Percentiles rank a stretch among this genome's conserved stretches.
These are phyloP conservation scores for Rhizopus delemar DNA, from an alignment of 371 early-diverging fungal genomes.

Conservation along the genomic window DNA sequence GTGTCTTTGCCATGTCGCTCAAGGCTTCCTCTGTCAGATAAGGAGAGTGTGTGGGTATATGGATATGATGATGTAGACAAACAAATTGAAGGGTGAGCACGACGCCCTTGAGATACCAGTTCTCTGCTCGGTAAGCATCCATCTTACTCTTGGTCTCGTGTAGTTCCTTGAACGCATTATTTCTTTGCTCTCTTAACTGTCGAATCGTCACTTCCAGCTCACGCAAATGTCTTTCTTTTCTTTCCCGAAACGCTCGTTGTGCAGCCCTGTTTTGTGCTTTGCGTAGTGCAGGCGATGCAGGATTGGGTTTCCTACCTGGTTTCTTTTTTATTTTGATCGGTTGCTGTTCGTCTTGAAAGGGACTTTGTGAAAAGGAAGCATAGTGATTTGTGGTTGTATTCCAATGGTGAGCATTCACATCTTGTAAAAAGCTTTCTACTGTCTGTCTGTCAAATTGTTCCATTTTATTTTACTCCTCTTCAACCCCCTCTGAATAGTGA, in stretches of 20 bases:
- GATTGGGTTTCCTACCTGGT: slow-evolving; percentile 80
- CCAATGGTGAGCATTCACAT: neutral
- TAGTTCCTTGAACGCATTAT: slow-evolving; percentile 43
- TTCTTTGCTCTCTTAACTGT: slow-evolving; percentile 58
- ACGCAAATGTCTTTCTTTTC: slow-evolving; percentile 71
- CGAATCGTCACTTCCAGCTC: slow-evolving; percentile 66
- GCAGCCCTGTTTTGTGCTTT: slow-evolving; percentile 82
- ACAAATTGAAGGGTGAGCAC: slow-evolving; percentile 54
- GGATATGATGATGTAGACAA: slow-evolving; percentile 40
- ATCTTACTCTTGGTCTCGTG: slow-evolving; percentile 44
- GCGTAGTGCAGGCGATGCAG: slow-evolving; percentile 65
- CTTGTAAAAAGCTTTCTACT: neutral
- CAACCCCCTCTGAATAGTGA: neutral
- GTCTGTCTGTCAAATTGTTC: neutral
- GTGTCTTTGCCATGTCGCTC: slow-evolving; percentile 32
- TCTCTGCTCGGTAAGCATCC: slow-evolving; percentile 60
- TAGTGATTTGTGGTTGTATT: neutral
- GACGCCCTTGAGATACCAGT: slow-evolving; percentile 56
- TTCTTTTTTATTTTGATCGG: slow-evolving; percentile 28
- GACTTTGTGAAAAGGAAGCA: too few relatives aligned
- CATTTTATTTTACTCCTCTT: neutral
- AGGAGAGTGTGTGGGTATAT: slow-evolving; percentile 45
- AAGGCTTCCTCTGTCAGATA: slow-evolving; percentile 36
- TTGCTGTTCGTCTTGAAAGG: neutral
- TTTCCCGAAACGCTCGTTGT: slow-evolving; percentile 77